A percentile compares a stretch with the other conserved stretches of the same genome.
Conservation (phyloP, 345 rosid genomes). For the Gossypium stocksii region DNA sequence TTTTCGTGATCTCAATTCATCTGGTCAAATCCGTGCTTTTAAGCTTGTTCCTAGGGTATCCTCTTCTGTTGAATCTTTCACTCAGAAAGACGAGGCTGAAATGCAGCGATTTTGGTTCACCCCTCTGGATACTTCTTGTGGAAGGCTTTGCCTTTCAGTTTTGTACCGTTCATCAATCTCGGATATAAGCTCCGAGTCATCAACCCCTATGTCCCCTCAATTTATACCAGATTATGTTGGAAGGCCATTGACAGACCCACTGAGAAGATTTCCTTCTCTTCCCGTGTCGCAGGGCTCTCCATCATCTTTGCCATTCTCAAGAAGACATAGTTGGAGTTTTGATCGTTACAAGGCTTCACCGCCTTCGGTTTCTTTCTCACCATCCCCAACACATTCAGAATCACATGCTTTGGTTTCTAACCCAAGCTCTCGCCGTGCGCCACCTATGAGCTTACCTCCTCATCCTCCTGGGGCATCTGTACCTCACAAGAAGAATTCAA, state of each 20-base stretch:
- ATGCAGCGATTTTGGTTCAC: slow-evolving; percentile 75
- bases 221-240: slow-evolving; percentile 93
- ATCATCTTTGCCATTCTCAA: slow-evolving; percentile 64
- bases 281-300: slow-evolving; percentile 72
- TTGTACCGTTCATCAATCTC: slow-evolving; percentile 57
- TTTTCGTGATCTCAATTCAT: slow-evolving; percentile 70
- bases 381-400: slow-evolving; percentile 83
- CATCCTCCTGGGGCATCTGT: slow-evolving; percentile 51
- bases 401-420: slow-evolving; percentile 49
- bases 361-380: slow-evolving; percentile 61
- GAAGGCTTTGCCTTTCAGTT: slow-evolving; percentile 84
- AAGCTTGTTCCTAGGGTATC: slow-evolving; percentile 78
- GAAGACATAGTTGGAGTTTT: slow-evolving; percentile 84
- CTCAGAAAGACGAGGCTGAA: slow-evolving; percentile 73
- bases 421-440: slow-evolving; percentile 39
- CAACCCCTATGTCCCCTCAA: slow-evolving; percentile 75
- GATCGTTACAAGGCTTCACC: slow-evolving; percentile 63
- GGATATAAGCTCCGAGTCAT: slow-evolving; percentile 56
- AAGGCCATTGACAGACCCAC: slow-evolving; percentile 87
- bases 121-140: slow-evolving; percentile 75
- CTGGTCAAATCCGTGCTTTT: slow-evolving; percentile 54
- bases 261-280: slow-evolving; percentile 66
- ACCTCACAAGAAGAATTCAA: slow-evolving; percentile 39
- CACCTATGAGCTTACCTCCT: slow-evolving; percentile 44
- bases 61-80: slow-evolving; percentile 69